These are phyloP conservation scores for Dissophora globulifera DNA, from an alignment of 192 early-diverging fungal species.

Conservation along the genomic window DNA sequence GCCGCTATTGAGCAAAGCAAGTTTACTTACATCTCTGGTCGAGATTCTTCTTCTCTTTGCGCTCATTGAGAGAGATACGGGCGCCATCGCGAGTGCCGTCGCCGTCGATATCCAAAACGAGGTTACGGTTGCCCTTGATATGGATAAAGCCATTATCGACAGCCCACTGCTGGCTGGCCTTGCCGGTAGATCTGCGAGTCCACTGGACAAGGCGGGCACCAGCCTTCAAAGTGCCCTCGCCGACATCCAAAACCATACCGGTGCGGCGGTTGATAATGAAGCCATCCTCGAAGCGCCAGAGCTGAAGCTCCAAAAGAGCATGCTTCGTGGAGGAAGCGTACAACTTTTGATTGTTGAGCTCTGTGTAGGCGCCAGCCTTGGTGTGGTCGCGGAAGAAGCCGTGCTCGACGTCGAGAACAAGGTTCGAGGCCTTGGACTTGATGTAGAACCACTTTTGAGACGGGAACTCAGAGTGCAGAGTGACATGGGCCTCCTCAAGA, in stretches of 20 bases:
- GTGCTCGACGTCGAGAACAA: constrained; percentile 44
- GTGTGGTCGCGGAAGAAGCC: constrained; percentile 50
- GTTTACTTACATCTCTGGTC: constrained; percentile 40
- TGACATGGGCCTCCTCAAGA: constrained; percentile 25
- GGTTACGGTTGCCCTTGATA: constrained; percentile 26
- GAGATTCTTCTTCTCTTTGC: constrained; percentile 51
- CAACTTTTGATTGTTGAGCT: constrained; percentile 48
- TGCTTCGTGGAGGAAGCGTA: constrained; percentile 27
- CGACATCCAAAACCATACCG: constrained; percentile 36
- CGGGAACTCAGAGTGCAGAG: constrained; percentile 24
- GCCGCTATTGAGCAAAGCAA: too few relatives aligned
- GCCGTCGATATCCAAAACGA: constrained; percentile 48
- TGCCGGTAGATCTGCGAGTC: constrained; percentile 32
- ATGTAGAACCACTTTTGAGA: constrained; percentile 40
- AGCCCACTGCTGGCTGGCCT: constrained; percentile 39
- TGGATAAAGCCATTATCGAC: constrained; percentile 42
- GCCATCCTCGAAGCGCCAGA: constrained; percentile 46
- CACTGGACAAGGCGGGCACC: constrained; percentile 38
- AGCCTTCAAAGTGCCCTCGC: constrained; percentile 7
- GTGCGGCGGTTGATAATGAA: constrained; percentile 53
- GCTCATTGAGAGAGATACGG: constrained; percentile 37
- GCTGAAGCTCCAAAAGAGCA: constrained; percentile 45
- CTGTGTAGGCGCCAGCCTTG: constrained; percentile 35
- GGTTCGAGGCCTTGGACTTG: constrained; percentile 47
- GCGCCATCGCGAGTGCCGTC: constrained; percentile 49